Evolutionary conservation across 768 basidiomycete genomes (phyloP), one percentile per base, ranked within the genome.

Genomic region (Rhodosporidiobolus odoratus): DNA sequence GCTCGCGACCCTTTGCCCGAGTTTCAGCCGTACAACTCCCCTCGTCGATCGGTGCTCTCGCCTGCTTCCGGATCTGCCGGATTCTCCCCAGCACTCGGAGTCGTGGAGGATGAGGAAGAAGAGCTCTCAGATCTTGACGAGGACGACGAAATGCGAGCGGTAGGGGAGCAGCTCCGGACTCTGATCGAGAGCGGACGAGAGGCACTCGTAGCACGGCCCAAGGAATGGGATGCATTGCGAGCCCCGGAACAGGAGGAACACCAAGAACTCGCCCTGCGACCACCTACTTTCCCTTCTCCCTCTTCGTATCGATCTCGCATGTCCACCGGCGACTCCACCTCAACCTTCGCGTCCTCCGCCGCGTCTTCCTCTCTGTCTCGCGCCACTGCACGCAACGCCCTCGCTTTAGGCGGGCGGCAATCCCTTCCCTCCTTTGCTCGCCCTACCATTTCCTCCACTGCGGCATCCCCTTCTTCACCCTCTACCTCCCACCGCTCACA

Each of bases 11-110:
- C 66, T 21, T 21, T 57, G 9, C 66, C 66, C 8, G 53, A 56
- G 21, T 68, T 68, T 16, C 60, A 56, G 43, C 59, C 66, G n/a
- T 60, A 53, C 40, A 56, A 52, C 21, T 67, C 66, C n/a, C 59
- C 66, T 13, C 30, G 40, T 2, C 32, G 17, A 30, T 25, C n/a
- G 27, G n/a, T n/a, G n/a, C n/a, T n/a, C n/a, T n/a, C n/a, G n/a
- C n/a, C n/a, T n/a, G n/a, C n/a, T n/a, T n/a, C n/a, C n/a, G n/a
- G n/a, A n/a, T n/a, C n/a, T n/a, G n/a, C n/a, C n/a, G n/a, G n/a
- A n/a, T n/a, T n/a, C n/a, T n/a, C n/a, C n/a, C 40, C n/a, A 6
- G 43, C 16, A 19, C 54, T 17, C 32, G 50, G 5, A 16, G 58
- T 43, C 0, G 58, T 23, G 21, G 59, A 54, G 37, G 53, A 45